Percentiles rank a stretch among this genome's conserved stretches.
These are phyloP conservation scores for Hamamelis virginiana DNA, from an alignment of 164 flowering plant genomes.

Conservation along the genomic window DNA sequence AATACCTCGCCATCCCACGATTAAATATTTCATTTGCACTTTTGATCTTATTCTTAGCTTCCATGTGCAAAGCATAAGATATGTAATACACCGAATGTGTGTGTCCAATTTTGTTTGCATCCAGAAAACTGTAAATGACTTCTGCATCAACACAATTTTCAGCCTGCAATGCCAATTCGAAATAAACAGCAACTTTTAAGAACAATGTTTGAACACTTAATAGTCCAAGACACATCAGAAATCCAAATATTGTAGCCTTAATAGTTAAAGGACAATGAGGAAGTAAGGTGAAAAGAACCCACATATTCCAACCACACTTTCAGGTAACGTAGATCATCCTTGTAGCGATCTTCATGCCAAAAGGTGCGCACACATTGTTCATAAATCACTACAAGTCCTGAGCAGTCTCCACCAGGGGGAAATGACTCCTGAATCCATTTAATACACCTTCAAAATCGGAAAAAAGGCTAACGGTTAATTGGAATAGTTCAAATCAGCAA, in stretches of 20 bases:
- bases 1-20: slow-evolving; percentile 74
- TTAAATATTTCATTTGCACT: slow-evolving; percentile 69
- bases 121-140: slow-evolving; percentile 72
- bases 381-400: slow-evolving; percentile 79
- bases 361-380: slow-evolving; percentile 93
- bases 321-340: slow-evolving; percentile 83
- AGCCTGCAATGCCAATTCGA: slow-evolving; percentile 55
- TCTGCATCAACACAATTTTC: slow-evolving; percentile 87
- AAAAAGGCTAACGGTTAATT: not conserved
- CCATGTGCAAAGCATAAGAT: slow-evolving; percentile 77
- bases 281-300: slow-evolving; percentile 18
- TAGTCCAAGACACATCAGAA: too few relatives aligned
- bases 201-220: not conserved
- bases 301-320: slow-evolving; percentile 98
- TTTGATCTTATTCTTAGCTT: slow-evolving; percentile 66
- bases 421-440: slow-evolving; percentile 96
- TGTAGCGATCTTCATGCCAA: slow-evolving; percentile 79
- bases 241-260: too few relatives aligned
- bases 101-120: slow-evolving; percentile 77
- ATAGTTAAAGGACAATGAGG: not conserved
- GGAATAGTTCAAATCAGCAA: too few relatives aligned
- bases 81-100: slow-evolving; percentile 66
- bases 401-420: slow-evolving; percentile 86
- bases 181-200: not conserved
- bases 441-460: slow-evolving; percentile 59